phyloP scores from a whole-genome alignment of 495 filamentous ascomycete species.

The Bombardia bombarda region DNA sequence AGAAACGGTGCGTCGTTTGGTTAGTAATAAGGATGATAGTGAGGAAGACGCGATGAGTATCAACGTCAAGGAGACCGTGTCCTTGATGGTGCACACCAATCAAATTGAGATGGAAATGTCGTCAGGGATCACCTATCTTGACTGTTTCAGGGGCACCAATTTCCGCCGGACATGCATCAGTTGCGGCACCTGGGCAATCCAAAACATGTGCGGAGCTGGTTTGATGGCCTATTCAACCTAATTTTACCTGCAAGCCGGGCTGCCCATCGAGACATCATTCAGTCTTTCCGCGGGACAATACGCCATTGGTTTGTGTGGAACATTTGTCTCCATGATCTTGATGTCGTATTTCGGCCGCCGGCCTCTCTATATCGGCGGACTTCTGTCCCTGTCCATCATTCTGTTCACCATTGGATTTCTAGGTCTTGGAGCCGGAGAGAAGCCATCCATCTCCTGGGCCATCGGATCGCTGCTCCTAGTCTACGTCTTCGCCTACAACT shows the following conservation, averaged over 20 bases:
- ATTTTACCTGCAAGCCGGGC: conserved; percentile 37
- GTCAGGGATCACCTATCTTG: conserved; percentile 46
- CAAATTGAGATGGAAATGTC: conserved; percentile 49
- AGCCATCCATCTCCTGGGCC: conserved; percentile 17
- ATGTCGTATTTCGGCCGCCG: conserved; percentile 33
- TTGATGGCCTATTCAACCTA: conserved; percentile 30
- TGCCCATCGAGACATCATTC: conserved; percentile 18
- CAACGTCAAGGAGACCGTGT: conserved; percentile 33
- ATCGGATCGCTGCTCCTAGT: conserved; percentile 30
- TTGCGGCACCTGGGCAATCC: conserved; percentile 34
- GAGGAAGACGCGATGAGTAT: background rate
- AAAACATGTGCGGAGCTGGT: conserved; percentile 17
- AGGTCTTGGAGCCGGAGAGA: conserved; percentile 8
- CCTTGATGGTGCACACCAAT: conserved; percentile 60
- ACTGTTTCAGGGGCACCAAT: conserved; percentile 57
- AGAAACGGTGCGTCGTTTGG: conserved; percentile 47
- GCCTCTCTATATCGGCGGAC: conserved; percentile 30
- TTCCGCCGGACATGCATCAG: conserved; percentile 55
- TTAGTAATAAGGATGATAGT: conserved; percentile 1
- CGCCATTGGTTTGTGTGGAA: conserved; percentile 35
- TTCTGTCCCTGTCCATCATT: conserved; percentile 15
- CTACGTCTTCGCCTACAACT: conserved; percentile 32
- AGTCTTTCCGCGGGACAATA: conserved; percentile 27
- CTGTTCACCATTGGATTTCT: conserved; percentile 30
- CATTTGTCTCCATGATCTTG: conserved; percentile 31